phyloP scores from a whole-genome alignment of 352 stramenopile genomes.

The Plasmopara muralis region DNA sequence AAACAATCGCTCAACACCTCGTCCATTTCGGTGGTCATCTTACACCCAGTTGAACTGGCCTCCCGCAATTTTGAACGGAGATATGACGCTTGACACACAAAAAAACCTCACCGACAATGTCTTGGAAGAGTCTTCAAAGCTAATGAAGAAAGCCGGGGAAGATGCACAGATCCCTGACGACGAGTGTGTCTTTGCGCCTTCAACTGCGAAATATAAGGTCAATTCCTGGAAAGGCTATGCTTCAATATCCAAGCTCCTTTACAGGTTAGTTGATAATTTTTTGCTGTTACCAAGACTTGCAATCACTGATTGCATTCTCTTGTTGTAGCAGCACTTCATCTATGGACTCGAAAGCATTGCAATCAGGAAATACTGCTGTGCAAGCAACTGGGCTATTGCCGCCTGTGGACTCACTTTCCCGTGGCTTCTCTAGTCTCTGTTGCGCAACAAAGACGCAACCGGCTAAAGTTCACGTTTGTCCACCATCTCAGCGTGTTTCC shows the following conservation, averaged over 20 bases:
- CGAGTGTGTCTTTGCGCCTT: constrained; percentile 2
- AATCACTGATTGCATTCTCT: background rate
- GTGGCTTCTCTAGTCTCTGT: constrained; percentile 10
- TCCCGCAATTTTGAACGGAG: constrained; percentile 1
- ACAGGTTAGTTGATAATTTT: constrained; percentile 31
- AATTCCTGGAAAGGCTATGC: constrained; percentile 67
- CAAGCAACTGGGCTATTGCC: constrained; percentile 20
- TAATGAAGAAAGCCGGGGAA: constrained; percentile 4
- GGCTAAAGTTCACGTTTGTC: background rate
- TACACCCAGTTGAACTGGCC: constrained; percentile 17
- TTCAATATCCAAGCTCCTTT: constrained; percentile 64
- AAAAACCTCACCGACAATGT: constrained; percentile 15
- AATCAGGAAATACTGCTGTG: constrained; percentile 5
- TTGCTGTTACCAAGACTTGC: background rate
- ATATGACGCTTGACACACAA: constrained; percentile 11
- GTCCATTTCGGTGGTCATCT: constrained; percentile 13
- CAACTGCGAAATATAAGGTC: constrained; percentile 40
- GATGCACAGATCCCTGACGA: constrained; percentile 5
- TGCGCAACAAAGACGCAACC: constrained; percentile 9
- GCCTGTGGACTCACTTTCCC: constrained; percentile 20
- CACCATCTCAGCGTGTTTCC: constrained; percentile 38
- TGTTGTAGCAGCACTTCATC: constrained; percentile 11
- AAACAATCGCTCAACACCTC: background rate
- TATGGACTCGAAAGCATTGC: constrained; percentile 5
- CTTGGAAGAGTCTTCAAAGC: constrained; percentile 20